Evolutionary conservation across 257 asterid genomes (phyloP).

Genomic region (Forsythia viridissima): DNA sequence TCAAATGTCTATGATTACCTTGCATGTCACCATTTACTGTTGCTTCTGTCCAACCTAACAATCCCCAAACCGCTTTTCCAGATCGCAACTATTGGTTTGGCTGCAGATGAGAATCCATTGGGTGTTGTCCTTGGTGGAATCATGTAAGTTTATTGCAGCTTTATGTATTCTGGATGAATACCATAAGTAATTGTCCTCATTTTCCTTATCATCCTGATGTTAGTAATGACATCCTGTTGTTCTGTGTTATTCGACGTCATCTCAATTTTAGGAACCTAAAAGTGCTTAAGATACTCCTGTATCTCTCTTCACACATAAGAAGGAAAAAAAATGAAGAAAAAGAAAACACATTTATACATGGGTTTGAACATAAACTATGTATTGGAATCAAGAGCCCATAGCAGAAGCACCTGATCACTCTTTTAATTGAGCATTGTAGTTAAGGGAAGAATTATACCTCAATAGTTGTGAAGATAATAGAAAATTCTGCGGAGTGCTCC

Average conservation of each 20-base stretch:
- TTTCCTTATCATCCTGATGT: background rate
- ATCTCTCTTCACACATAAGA: background rate
- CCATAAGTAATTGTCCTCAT: background rate
- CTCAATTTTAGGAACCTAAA: background rate
- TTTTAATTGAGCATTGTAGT: background rate
- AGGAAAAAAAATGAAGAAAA: background rate
- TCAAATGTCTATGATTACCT: background rate
- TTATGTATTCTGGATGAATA: background rate
- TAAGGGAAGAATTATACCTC: background rate
- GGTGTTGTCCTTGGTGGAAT: slow-evolving; percentile 99
- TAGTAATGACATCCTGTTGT: background rate
- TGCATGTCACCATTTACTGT: background rate
- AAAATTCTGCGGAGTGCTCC: background rate
- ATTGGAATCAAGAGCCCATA: background rate
- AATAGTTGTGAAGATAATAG: background rate
- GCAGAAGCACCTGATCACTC: background rate
- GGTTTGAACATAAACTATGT: background rate
- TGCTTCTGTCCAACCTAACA: slow-evolving; percentile 21
- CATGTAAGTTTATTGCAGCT: slow-evolving; percentile 54
- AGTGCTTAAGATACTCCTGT: background rate
- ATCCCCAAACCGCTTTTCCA: slow-evolving; percentile 30
- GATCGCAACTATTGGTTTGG: slow-evolving; percentile 99
- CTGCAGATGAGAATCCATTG: slow-evolving; percentile 98
- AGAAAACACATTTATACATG: background rate
- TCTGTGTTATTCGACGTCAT: background rate